Conservation (phyloP, 805 yeast genomes). For the Naumovozyma baii region DNA sequence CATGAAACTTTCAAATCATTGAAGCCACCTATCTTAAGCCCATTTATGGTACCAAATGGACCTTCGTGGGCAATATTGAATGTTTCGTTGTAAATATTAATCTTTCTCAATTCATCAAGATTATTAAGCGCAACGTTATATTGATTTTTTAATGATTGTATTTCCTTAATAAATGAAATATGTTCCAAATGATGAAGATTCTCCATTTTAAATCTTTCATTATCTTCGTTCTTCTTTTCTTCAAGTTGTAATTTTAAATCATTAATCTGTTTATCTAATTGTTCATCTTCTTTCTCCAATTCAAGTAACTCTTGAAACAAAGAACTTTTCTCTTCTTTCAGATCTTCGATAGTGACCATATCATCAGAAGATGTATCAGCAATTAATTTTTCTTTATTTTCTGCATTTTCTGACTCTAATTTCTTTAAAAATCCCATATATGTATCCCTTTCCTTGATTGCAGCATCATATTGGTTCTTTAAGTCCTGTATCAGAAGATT, state of each 20-base stretch:
- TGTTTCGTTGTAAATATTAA: conserved; percentile 76
- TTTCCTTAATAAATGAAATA: conserved; percentile 40
- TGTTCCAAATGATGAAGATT: conserved; percentile 51
- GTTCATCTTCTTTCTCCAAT: conserved; percentile 32
- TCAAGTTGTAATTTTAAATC: conserved; percentile 42
- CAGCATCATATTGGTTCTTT: conserved; percentile 59
- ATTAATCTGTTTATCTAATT: conserved; percentile 35
- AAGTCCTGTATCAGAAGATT: conserved; percentile 52
- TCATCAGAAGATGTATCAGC: conserved; percentile 4
- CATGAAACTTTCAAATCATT: conserved; percentile 60
- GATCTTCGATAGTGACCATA: neutral
- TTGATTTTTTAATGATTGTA: conserved; percentile 53
- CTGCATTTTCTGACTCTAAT: conserved; percentile 48
- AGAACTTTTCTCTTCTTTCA: neutral
- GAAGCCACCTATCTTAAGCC: conserved; percentile 65
- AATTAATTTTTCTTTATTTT: conserved; percentile 24
- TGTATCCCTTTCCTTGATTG: conserved; percentile 66
- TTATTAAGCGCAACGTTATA: conserved; percentile 54
- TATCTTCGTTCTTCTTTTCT: conserved; percentile 39
- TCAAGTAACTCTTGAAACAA: conserved; percentile 12
- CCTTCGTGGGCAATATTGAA: conserved; percentile 81
- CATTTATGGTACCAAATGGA: conserved; percentile 79
- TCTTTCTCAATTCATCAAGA: conserved; percentile 57
- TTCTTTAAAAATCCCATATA: conserved; percentile 66
- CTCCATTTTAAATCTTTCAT: conserved; percentile 33